Evolutionary conservation across 176 grass and related monocot genomes (phyloP).

Genomic region (Oropetium thomaeum): DNA sequence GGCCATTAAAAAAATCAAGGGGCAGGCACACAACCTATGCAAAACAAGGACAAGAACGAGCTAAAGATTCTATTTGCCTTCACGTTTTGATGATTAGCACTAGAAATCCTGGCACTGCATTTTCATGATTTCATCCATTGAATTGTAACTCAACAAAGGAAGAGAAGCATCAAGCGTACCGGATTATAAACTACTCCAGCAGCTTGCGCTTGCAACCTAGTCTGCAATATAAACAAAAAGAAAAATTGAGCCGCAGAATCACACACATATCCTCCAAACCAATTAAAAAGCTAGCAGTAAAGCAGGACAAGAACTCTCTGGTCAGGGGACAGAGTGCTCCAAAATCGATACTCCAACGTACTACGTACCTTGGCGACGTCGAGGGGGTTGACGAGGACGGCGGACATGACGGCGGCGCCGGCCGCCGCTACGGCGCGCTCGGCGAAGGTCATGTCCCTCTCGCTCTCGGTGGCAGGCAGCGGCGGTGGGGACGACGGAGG

Average conservation of each 20-base stretch:
- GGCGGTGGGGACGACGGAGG: not conserved
- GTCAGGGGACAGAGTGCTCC: not conserved
- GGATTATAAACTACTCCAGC: conserved; percentile 81
- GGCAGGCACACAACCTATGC: not conserved
- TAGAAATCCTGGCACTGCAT: not conserved
- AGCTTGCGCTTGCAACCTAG: conserved; percentile 92
- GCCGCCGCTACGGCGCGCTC: conserved; percentile 71
- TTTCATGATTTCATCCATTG: not conserved
- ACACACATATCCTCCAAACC: not conserved
- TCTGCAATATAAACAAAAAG: conserved; percentile 43
- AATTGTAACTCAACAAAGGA: not conserved
- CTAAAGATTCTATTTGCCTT: not conserved
- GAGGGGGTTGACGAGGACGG: conserved; percentile 87
- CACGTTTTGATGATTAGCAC: too few species aligned
- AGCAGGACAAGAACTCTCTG: not conserved
- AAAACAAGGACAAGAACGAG: not conserved
- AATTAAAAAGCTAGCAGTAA: not conserved
- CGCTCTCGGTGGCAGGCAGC: conserved; percentile 38
- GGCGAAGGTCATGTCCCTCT: conserved; percentile 55
- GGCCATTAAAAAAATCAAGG: not conserved
- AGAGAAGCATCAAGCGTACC: conserved; percentile 26
- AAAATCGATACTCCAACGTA: not conserved
- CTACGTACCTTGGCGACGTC: conserved; percentile 84
- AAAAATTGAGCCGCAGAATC: not conserved
- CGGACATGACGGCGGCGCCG: conserved; percentile 71